A percentile compares a stretch with the other conserved stretches of the same genome.
These are phyloP conservation scores for Lindgomyces ingoldianus DNA, from an alignment of 495 filamentous ascomycete genomes.

Conservation along the genomic window DNA sequence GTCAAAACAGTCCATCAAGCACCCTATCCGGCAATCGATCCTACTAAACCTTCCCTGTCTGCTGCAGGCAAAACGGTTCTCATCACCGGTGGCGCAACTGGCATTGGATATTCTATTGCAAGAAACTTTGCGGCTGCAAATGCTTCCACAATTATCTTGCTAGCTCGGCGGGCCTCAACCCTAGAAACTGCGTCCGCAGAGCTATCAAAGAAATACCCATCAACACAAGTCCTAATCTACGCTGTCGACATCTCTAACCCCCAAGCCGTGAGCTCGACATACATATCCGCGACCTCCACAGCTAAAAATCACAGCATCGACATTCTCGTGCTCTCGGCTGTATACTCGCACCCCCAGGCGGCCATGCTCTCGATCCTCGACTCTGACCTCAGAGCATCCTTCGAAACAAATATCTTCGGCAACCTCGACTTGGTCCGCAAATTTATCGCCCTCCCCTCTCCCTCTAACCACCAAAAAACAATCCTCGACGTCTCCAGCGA, in stretches of 20 bases:
- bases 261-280: not conserved
- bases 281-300: not conserved
- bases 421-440: slow-evolving; percentile 7
- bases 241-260: not conserved
- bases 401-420: slow-evolving; percentile 16
- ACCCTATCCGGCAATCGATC: slow-evolving; percentile 22
- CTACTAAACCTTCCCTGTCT: slow-evolving; percentile 13
- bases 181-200: not conserved
- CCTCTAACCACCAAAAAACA: not conserved
- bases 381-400: not conserved
- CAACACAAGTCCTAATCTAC: slow-evolving; percentile 4
- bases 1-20: slow-evolving; percentile 8
- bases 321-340: slow-evolving; percentile 10
- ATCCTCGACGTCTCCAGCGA: slow-evolving; percentile 6
- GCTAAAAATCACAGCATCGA: not conserved
- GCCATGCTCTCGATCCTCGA: not conserved
- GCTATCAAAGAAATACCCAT: slow-evolving; percentile 1
- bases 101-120: slow-evolving; percentile 16
- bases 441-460: not conserved
- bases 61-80: slow-evolving; percentile 19
- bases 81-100: slow-evolving; percentile 21
- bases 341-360: too few relatives aligned
- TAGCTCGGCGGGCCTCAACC: slow-evolving; percentile 8
- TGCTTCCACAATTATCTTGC: slow-evolving; percentile 6
- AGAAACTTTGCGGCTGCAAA: slow-evolving; percentile 8